phyloP scores from a whole-genome alignment of 495 filamentous ascomycete species.

The Diplogelasinospora grovesii region DNA sequence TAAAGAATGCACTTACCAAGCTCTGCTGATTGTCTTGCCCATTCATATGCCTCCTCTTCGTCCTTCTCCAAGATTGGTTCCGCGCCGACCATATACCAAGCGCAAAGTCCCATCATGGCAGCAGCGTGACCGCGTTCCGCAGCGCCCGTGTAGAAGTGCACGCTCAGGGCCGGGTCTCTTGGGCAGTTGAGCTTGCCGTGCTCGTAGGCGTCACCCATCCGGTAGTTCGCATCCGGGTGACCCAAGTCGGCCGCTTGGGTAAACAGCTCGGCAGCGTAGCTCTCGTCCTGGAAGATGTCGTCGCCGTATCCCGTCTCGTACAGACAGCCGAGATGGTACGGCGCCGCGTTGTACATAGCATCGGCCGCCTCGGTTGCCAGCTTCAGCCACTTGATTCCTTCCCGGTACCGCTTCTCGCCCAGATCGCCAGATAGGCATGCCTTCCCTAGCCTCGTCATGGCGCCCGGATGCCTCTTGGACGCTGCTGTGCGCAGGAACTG shows the following conservation, averaged over 20 bases:
- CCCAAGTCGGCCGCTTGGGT: conserved; percentile 92
- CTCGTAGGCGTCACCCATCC: conserved; percentile 95
- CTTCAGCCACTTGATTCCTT: conserved; percentile 96
- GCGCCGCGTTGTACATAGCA: conserved; percentile 82
- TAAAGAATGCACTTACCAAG: too few species aligned
- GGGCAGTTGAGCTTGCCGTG: conserved; percentile 84
- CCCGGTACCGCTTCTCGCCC: conserved; percentile 78
- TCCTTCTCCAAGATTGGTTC: conserved; percentile 90
- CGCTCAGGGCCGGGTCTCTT: conserved; percentile 82
- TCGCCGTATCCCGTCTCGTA: conserved; percentile 88
- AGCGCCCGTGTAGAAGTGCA: conserved; percentile 94
- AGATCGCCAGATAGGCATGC: conserved; percentile 86
- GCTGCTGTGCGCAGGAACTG: conserved; percentile 89
- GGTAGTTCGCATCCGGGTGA: conserved; percentile 73
- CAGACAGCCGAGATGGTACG: conserved; percentile 81
- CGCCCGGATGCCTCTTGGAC: conserved; percentile 89
- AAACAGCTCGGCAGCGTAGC: conserved; percentile 89
- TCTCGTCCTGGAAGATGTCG: conserved; percentile 82
- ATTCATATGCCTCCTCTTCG: conserved; percentile 93
- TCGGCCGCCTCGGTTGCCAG: conserved; percentile 85
- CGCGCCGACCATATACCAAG: conserved; percentile 96
- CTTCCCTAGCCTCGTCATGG: conserved; percentile 84
- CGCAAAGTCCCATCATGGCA: conserved; percentile 98
- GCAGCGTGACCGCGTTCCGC: conserved; percentile 75
- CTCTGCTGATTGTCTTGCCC: conserved; percentile 82